Conservation (phyloP, 2,329 filamentous ascomycete species). For the Blumeriella jaapii region DNA sequence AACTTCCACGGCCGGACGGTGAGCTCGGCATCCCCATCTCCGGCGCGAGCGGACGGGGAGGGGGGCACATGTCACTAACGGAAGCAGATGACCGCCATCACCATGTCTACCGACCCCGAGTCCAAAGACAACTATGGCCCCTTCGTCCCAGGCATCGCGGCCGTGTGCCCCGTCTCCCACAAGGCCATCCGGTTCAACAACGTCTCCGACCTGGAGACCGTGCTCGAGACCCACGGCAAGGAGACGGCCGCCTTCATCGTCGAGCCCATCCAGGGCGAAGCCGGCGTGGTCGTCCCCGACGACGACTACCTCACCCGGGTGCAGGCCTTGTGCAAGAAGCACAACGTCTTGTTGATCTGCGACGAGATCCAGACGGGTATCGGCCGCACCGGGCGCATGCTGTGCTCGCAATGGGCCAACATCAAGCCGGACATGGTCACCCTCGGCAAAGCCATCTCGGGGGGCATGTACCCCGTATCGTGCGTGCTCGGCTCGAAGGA, state of each 20-base stretch:
- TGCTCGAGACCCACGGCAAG: slow-evolving; percentile 68
- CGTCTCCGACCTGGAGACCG: slow-evolving; percentile 65
- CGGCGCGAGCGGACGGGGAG: too few species aligned
- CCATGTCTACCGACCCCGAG: slow-evolving; percentile 89
- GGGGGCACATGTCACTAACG: slow-evolving; percentile 6
- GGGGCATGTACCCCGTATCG: slow-evolving; percentile 98
- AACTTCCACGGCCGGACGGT: slow-evolving; percentile 97
- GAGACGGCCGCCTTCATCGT: slow-evolving; percentile 88
- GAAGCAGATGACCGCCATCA: slow-evolving; percentile 72
- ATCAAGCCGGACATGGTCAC: slow-evolving; percentile 94
- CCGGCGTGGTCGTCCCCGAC: slow-evolving; percentile 89
- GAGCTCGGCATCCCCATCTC: slow-evolving; percentile 29
- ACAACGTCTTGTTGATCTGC: slow-evolving; percentile 92
- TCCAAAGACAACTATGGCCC: slow-evolving; percentile 92
- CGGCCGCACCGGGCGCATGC: slow-evolving; percentile 83
- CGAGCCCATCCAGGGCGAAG: slow-evolving; percentile 95
- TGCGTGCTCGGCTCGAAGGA: slow-evolving; percentile 81
- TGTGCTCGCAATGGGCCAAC: slow-evolving; percentile 88
- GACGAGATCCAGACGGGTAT: slow-evolving; percentile 99
- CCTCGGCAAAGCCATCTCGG: slow-evolving; percentile 93
- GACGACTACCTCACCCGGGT: slow-evolving; percentile 76
- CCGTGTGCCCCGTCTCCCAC: slow-evolving; percentile 61
- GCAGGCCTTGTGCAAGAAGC: slow-evolving; percentile 77
- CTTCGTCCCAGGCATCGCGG: slow-evolving; percentile 81
- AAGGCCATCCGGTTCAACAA: slow-evolving; percentile 80